Evolutionary conservation across 768 basidiomycete species (phyloP), one percentile per base, ranked within the genome.

Genomic region (Lyophyllum atratum): DNA sequence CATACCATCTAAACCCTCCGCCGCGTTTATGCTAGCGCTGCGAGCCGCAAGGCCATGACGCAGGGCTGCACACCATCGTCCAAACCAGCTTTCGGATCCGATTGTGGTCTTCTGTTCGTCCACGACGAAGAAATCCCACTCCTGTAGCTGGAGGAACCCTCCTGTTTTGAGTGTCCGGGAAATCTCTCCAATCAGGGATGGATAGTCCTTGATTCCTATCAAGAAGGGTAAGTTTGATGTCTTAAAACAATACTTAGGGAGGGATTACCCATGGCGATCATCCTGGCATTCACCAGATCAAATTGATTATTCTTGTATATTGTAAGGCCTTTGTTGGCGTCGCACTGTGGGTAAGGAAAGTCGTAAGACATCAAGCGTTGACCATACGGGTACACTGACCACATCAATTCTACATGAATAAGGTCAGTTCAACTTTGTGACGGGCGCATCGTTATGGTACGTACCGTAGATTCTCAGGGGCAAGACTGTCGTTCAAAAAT

Each of bases 121-220:
- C 43, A 53, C 52, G 12, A 53, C 52, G 19, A 53, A 53, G 42
- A 53, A 53, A 45, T 53, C 52, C 52, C 52, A 53, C 31, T 53
- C 52, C 21, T 53, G 52, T 0, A 53, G 28, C 31, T 53, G 52
- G 7, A 53, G 52, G 28, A 53, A 45, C 2, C 52, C 43, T 10
- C 52, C 52, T 11, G 52, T 42, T 15, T 45, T 53, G 25, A 45
- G 42, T n/a, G 45, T 31, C 26, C 52, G 31, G 12, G 52, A 21
- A 26, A 53, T 29, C 14, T 53, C 52, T 4, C 42, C 52, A 31
- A 53, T 53, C 43, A 53, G 33, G 4, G 42, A 44, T 21, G 52
- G 52, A 26, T 53, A 53, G 31, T 53, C 29, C 11, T 43, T 53
- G 26, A 53, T 53, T 4, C 52, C 52, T 53, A 24, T n/a, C 25